phyloP scores from a whole-genome alignment of 352 stramenopile species.

The Phytopythium kandeliae region DNA sequence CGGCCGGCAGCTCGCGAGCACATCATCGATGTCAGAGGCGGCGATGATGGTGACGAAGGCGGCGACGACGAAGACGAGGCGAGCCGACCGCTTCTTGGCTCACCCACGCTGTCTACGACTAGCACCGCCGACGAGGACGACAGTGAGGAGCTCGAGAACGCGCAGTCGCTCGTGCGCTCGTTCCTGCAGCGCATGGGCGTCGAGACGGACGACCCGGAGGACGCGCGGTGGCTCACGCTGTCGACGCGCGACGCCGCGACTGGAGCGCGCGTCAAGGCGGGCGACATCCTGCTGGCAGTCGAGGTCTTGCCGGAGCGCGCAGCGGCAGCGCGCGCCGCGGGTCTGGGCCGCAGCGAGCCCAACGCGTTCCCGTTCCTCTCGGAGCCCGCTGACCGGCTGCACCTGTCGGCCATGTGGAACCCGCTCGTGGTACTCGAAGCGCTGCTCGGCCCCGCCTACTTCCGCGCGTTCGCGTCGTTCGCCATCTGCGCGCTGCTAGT shows the following conservation, averaged over 20 bases:
- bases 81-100: neutral
- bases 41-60: slow-evolving; percentile 2
- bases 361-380: slow-evolving; percentile 77
- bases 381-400: slow-evolving; percentile 64
- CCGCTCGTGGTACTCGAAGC: slow-evolving; percentile 74
- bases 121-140: slow-evolving; percentile 15
- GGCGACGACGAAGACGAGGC: neutral
- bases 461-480: slow-evolving; percentile 59
- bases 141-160: slow-evolving; percentile 47
- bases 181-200: slow-evolving; percentile 74
- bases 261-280: slow-evolving; percentile 48
- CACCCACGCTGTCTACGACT: too few relatives aligned
- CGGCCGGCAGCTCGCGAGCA: neutral
- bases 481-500: slow-evolving; percentile 51
- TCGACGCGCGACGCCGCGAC: slow-evolving; percentile 57
- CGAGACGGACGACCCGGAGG: slow-evolving; percentile 63
- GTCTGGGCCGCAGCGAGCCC: slow-evolving; percentile 64
- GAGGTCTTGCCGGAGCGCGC: slow-evolving; percentile 63
- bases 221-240: slow-evolving; percentile 70
- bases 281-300: slow-evolving; percentile 64
- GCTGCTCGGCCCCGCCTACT: slow-evolving; percentile 71
- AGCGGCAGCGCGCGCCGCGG: slow-evolving; percentile 55
- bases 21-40: slow-evolving; percentile 19
- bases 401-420: slow-evolving; percentile 81
- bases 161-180: slow-evolving; percentile 59